Percentiles rank a stretch among this genome's conserved stretches.
phyloP scores from a whole-genome alignment of 2,329 filamentous ascomycete genomes.

The Sarocladium strictum region DNA sequence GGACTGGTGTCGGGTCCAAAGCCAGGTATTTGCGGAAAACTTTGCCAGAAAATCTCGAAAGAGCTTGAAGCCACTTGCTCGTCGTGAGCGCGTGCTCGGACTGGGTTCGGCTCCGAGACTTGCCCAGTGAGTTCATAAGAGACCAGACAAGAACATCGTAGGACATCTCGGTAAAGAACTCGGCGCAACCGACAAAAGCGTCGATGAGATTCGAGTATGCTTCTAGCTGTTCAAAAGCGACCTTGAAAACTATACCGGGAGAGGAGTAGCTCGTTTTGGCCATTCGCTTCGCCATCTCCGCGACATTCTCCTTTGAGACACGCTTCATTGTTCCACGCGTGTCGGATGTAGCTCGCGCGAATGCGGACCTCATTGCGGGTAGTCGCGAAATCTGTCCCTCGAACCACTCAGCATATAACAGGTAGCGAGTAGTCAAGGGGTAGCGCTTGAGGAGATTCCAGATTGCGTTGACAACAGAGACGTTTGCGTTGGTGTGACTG shows the following conservation, averaged over 20 bases:
- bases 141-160: slow-evolving; percentile 95
- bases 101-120: slow-evolving; percentile 57
- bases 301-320: slow-evolving; percentile 79
- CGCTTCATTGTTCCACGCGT: slow-evolving; percentile 84
- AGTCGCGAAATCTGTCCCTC: slow-evolving; percentile 69
- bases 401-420: slow-evolving; percentile 92
- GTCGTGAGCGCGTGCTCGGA: slow-evolving; percentile 64
- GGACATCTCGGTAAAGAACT: slow-evolving; percentile 86
- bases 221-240: slow-evolving; percentile 85
- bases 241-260: slow-evolving; percentile 84
- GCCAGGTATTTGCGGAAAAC: slow-evolving; percentile 81
- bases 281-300: slow-evolving; percentile 78
- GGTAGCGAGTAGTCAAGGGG: slow-evolving; percentile 70
- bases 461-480: slow-evolving; percentile 77
- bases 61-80: slow-evolving; percentile 84
- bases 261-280: slow-evolving; percentile 90
- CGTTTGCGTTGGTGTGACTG: slow-evolving; percentile 79
- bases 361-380: slow-evolving; percentile 72
- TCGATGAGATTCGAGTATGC: slow-evolving; percentile 93
- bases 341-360: slow-evolving; percentile 69
- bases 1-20: slow-evolving; percentile 76
- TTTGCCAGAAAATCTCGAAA: slow-evolving; percentile 86
- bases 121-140: slow-evolving; percentile 67
- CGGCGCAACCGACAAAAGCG: slow-evolving; percentile 87
- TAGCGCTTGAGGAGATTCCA: slow-evolving; percentile 79